Base-by-base conservation (phyloP, 2,329 filamentous ascomycete species). In the Fusarium piperis region DNA sequence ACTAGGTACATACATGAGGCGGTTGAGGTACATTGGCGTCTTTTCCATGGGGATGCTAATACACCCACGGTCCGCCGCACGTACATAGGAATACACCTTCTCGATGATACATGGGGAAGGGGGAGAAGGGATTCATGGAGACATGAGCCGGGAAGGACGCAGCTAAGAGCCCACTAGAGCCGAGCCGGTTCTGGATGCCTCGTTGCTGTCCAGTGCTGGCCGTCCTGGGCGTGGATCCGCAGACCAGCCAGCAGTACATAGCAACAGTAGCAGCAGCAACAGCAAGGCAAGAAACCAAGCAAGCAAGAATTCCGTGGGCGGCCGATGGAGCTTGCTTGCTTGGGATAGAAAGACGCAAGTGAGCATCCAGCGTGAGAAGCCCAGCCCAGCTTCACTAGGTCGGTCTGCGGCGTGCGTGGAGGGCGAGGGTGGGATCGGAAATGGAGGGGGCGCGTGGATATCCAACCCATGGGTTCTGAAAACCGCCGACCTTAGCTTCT, bases 401-500 rank as follows among this genome's bases (percentile, higher is more conserved):
- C 44, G 16, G 56, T 67, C 52, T 67, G 33, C 59, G 26, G 30
- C 36, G 59, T 52, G 58, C 26, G 44, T 53, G 62, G 26, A 36
- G 33, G 35, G 48, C 56, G 55, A 72, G 70, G 70, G 70, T 72
- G 70, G 62, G 66, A 71, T 70, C 51, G 67, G 56, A 67, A 66
- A 62, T 61, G 71, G 71, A 64, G 71, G 68, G 67, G 70, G 68
- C 28, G 71, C 66, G 70, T 46, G 58, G 44, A 18, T 51, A 51
- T 51, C 38, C 59, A 68, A 67, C 59, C 44, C 39, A 59, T 23
- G 23, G 23, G 5, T 59, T 26, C 35, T 26, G 60, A 71, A 72
- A 68, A 53, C 52, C 44, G 36, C 57, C 70, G 52, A 52, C 57
- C 57, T 48, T 62, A 33, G 57, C 32, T 59, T 44, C 32, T 62